These are phyloP conservation scores for Glycyrrhiza uralensis DNA, from an alignment of 306 rosid genomes.

Conservation along the genomic window DNA sequence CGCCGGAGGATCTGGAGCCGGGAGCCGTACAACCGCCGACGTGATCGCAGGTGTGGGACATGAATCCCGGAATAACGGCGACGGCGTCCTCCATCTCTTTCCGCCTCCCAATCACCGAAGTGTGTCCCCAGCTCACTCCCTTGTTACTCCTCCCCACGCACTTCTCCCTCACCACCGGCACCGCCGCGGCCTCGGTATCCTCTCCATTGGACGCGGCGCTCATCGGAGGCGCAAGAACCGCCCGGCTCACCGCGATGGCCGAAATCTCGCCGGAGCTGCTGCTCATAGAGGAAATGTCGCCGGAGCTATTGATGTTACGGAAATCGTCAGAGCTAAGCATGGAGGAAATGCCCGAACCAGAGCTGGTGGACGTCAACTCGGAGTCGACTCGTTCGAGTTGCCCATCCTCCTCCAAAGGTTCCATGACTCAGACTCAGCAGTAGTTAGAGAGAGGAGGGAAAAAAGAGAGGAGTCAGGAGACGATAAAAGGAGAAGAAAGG, in stretches of 20 bases:
- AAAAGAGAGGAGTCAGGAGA: background rate
- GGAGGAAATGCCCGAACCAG: slow-evolving; percentile 46
- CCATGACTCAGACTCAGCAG: background rate
- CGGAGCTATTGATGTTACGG: slow-evolving; percentile 35
- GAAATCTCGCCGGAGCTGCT: slow-evolving; percentile 65
- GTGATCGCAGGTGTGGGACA: slow-evolving; percentile 53
- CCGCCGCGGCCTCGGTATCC: background rate
- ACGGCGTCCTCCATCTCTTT: slow-evolving; percentile 81
- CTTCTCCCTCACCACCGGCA: slow-evolving; percentile 35
- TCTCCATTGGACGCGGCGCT: background rate
- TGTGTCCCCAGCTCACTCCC: slow-evolving; percentile 59
- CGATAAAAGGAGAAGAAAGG: slow-evolving; percentile 44
- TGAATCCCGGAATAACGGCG: slow-evolving; percentile 63
- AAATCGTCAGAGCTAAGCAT: slow-evolving; percentile 32
- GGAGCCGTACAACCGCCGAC: slow-evolving; percentile 81
- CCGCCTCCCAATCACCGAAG: slow-evolving; percentile 70
- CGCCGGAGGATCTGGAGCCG: slow-evolving; percentile 50
- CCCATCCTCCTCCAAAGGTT: slow-evolving; percentile 29
- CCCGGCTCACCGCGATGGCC: background rate
- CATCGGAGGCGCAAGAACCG: background rate
- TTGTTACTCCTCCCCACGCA: slow-evolving; percentile 65
- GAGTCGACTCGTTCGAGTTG: slow-evolving; percentile 50
- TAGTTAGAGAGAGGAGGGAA: background rate
- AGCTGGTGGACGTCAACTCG: slow-evolving; percentile 29
- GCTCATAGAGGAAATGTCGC: slow-evolving; percentile 50